Conservation (phyloP, 2,329 filamentous ascomycete species). For the Verticillium alfalfae region DNA sequence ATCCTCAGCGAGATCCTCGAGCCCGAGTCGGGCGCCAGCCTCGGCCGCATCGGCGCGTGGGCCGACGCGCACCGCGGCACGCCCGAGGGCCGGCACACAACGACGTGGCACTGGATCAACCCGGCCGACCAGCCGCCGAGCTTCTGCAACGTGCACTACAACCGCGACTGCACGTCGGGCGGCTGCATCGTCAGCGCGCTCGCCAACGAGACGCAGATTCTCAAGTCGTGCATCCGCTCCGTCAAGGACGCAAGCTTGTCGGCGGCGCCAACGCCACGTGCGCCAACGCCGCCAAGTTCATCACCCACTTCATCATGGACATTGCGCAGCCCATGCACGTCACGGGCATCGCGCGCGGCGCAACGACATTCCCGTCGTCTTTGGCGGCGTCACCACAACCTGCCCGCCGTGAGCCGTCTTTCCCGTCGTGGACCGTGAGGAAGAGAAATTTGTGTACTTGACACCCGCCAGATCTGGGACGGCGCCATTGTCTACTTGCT, state of each 20-base stretch:
- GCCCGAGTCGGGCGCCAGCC: conserved; percentile 10
- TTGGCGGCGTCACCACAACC: conserved; percentile 44
- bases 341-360: conserved; percentile 10
- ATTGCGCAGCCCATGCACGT: conserved; percentile 12
- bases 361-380: conserved; percentile 42
- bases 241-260: conserved; percentile 17
- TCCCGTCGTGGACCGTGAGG: not conserved
- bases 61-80: conserved; percentile 9
- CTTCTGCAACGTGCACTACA: conserved; percentile 10
- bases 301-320: conserved; percentile 13
- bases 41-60: conserved; percentile 12
- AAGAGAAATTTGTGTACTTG: not conserved
- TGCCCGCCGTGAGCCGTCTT: conserved; percentile 37
- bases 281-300: conserved; percentile 15
- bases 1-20: conserved; percentile 10
- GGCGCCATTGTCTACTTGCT: conserved; percentile 3
- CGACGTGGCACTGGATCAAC: conserved; percentile 14
- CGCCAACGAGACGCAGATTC: conserved; percentile 7
- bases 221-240: conserved; percentile 1
- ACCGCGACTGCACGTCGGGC: conserved; percentile 9
- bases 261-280: conserved; percentile 14
- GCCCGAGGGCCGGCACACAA: conserved; percentile 10
- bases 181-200: conserved; percentile 12
- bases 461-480: not conserved
- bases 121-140: conserved; percentile 8